Conservation (phyloP, 306 rosid genomes). For the Senna tora region DNA sequence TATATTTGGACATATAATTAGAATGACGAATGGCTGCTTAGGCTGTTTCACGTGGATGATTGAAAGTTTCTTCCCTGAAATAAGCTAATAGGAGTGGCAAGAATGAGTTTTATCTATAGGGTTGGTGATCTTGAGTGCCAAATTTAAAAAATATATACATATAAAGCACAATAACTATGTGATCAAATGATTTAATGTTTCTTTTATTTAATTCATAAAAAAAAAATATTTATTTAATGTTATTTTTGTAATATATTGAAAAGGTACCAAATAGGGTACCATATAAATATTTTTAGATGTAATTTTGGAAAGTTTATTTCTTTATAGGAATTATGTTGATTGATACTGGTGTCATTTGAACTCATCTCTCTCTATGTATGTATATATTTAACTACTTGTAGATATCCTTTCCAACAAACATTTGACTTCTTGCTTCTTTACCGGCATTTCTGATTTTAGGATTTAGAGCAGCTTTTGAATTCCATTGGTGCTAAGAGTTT, state of each 20-base stretch:
- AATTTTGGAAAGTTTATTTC: no score
- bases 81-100: not conserved
- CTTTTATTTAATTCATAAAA: no score
- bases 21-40: slow-evolving; percentile 15
- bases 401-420: slow-evolving; percentile 22
- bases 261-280: no score
- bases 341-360: no score
- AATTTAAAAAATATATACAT: no score
- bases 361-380: no score
- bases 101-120: not conserved
- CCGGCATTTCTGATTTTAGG: slow-evolving; percentile 52
- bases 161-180: no score
- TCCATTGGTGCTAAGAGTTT: slow-evolving; percentile 81
- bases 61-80: not conserved
- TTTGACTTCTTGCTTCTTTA: slow-evolving; percentile 28
- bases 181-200: no score
- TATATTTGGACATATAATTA: slow-evolving; percentile 2
- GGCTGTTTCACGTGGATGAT: not conserved
- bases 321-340: no score
- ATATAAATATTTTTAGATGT: no score
- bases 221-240: no score
- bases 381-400: not conserved
- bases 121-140: slow-evolving; percentile 25
- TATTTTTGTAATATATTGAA: no score
- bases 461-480: slow-evolving; percentile 94